A percentile compares a stretch with the other conserved stretches of the same genome.
These are phyloP conservation scores for Marchantia polymorpha DNA, from an alignment of 225 moss, liverwort and hornwort genomes.

Conservation along the genomic window DNA sequence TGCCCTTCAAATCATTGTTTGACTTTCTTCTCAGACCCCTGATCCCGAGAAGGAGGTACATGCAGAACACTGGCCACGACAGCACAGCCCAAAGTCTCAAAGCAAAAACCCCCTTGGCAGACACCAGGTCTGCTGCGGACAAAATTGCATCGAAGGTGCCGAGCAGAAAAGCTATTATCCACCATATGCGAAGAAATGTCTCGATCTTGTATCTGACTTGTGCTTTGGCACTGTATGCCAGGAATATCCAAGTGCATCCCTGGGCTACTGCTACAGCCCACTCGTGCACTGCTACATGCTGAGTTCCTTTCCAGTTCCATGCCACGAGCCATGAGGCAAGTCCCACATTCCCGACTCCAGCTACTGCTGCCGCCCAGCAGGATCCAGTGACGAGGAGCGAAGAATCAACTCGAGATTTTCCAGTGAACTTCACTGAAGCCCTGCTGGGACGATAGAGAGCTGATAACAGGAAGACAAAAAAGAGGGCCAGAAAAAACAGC, in stretches of 20 bases:
- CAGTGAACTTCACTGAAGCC: background rate
- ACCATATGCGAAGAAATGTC: constrained; percentile 19
- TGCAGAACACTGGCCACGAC: constrained; percentile 5
- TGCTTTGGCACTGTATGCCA: background rate
- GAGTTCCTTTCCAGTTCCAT: background rate
- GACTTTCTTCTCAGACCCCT: background rate
- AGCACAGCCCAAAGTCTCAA: constrained; percentile 2
- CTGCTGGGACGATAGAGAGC: background rate
- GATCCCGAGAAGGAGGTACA: background rate
- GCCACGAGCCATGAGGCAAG: background rate
- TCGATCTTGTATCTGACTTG: background rate
- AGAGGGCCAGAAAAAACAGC: background rate
- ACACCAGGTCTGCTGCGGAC: background rate
- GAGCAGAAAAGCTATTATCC: constrained; percentile 5
- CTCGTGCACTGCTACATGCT: constrained; percentile 7
- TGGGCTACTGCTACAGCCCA: background rate
- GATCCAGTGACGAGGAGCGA: background rate
- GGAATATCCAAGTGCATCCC: constrained; percentile 11
- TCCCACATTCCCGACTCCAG: constrained; percentile 14
- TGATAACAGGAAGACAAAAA: background rate
- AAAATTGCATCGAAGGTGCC: constrained; percentile 7
- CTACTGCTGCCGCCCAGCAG: constrained; percentile 10
- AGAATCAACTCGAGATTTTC: background rate
- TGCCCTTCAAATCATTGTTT: background rate
- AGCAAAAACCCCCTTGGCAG: background rate